phyloP scores from a whole-genome alignment of 345 rosid genomes.

The Salix exigua region DNA sequence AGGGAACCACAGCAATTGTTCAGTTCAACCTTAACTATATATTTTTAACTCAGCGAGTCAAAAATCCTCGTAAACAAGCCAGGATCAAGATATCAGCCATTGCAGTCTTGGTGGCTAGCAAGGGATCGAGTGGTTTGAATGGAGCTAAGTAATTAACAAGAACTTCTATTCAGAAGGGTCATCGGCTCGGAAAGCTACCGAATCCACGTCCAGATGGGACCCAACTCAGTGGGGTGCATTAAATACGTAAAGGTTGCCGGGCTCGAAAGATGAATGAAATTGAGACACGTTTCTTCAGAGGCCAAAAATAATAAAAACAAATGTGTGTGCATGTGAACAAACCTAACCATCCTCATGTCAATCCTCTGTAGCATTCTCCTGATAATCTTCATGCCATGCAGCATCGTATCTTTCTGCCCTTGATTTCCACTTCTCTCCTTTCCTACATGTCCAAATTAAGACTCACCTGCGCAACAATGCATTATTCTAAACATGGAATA shows the following conservation, averaged over 20 bases:
- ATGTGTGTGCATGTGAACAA: constrained; percentile 42
- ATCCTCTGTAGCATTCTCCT: constrained; percentile 3
- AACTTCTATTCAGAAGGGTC: background rate
- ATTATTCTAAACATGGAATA: background rate
- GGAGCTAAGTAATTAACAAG: too few relatives aligned
- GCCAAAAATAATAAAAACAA: background rate
- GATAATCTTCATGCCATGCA: background rate
- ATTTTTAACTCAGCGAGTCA: background rate
- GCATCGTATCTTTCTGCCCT: background rate
- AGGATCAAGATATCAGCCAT: background rate
- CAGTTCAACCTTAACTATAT: too few relatives aligned
- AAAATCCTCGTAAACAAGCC: background rate
- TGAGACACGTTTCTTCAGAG: constrained; percentile 6
- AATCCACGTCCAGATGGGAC: constrained; percentile 14
- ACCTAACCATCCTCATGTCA: constrained; percentile 33
- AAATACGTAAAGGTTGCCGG: constrained; percentile 25
- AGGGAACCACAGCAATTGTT: too few relatives aligned
- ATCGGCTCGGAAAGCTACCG: background rate
- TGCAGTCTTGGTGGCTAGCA: background rate
- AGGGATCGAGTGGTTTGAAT: too few relatives aligned
- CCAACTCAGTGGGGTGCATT: constrained; percentile 24
- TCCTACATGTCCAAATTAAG: background rate
- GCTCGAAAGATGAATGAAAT: constrained; percentile 8
- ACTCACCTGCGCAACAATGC: background rate
- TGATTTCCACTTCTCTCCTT: background rate